Evolutionary conservation across 2,329 filamentous ascomycete genomes (phyloP).

Genomic region (Phaeosphaeriaceae sp.): DNA sequence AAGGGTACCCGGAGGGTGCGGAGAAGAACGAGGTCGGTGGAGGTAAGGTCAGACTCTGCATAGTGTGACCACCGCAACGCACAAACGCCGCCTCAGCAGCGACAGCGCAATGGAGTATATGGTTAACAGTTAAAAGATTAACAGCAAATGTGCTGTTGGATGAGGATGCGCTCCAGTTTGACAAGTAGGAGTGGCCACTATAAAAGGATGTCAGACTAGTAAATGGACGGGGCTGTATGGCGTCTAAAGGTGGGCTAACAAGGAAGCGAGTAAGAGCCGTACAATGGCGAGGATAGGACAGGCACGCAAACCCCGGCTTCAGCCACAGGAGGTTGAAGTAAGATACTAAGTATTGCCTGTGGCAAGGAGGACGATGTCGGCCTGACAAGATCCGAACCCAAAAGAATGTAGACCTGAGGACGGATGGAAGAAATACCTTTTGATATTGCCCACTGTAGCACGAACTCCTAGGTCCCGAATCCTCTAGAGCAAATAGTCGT

Average conservation of each 20-base stretch:
- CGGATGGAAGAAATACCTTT: conserved; percentile 18
- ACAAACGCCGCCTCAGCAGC: conserved; percentile 45
- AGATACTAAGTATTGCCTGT: neutral
- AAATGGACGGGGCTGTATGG: conserved; percentile 38
- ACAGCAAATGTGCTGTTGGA: conserved; percentile 19
- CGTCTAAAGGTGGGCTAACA: conserved; percentile 39
- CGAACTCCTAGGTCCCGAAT: neutral
- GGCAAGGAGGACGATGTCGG: neutral
- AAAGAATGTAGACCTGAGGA: conserved; percentile 10
- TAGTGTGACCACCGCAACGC: conserved; percentile 47
- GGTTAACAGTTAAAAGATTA: conserved; percentile 27
- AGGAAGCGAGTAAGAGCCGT: conserved; percentile 27
- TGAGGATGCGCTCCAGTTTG: conserved; percentile 20
- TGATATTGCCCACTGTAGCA: conserved; percentile 14
- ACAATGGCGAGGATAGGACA: conserved; percentile 19
- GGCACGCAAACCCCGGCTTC: conserved; percentile 7
- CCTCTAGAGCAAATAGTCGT: neutral
- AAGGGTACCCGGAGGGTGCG: conserved; percentile 46
- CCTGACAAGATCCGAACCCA: neutral
- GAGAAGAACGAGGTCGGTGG: conserved; percentile 44
- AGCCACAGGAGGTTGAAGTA: conserved; percentile 10
- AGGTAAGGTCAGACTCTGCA: conserved; percentile 51
- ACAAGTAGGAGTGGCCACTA: conserved; percentile 25
- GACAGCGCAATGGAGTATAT: conserved; percentile 31
- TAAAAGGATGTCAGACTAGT: conserved; percentile 27